Evolutionary conservation across 83 land plant genomes (phyloP), one percentile per base, ranked within the genome.

Genomic region (Isoetes engelmannii): DNA sequence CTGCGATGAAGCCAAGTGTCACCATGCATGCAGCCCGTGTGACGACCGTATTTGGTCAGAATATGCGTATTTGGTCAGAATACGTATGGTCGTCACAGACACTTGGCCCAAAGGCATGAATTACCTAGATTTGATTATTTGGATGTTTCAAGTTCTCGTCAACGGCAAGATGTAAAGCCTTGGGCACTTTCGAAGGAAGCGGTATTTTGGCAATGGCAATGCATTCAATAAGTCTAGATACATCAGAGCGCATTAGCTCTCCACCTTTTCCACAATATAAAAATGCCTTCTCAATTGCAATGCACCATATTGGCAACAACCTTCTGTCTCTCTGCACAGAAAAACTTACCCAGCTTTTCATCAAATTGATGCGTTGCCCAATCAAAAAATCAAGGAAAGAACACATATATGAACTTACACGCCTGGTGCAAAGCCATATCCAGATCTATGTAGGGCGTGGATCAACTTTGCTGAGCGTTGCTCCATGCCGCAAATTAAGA

Each of bases 221-320:
- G 72, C 87, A 86, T 64, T 95, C 87, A 76, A 91, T 85, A 56
- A 85, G 84, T 53, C 91, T 79, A 7, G 91, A 95, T 54, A 95
- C 97, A 79, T 89, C 84, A 61, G 84, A 63, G 53, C 99, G 93
- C 93, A 95, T 95, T 7, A 95, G 85, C 69, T 95, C 99, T 76
- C 99, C 99, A 73, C 99, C 99, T 75, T 95, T 95, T 10, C 99
- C 99, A 65, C 97, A 86, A 77, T 95, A 95, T 47, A 95, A 81
- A 45, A 93, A 88, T 44, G 93, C 99, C 73, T 90, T 95, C 71
- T 95, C 99, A 77, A 91, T 91, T 57, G 91, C 93, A 67, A 97
- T n/a, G 97, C 55, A 95, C 99, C 45, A 92, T 53, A 48, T 84
- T 81, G 56, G 91, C 85, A 12, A 86, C 62, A 5, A 46, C 61